Base-by-base conservation (phyloP, 202 grass and related monocot genomes). In the Zoysia matrella region DNA sequence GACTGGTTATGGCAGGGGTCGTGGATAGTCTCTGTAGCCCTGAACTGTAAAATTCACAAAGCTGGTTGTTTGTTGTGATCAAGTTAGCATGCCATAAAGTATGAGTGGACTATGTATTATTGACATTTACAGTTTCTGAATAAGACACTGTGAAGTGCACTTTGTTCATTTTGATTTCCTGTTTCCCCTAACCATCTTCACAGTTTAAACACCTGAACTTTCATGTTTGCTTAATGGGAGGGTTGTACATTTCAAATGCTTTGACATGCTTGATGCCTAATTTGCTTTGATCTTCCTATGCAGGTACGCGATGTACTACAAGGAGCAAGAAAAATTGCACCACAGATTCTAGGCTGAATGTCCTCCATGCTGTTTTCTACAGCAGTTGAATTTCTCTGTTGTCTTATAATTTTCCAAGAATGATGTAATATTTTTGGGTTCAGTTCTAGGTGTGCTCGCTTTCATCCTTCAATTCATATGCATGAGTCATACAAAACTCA, bases 281-380 rank as follows among this genome's bases (percentile, higher is more conserved):
- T 68, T 47, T 58, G 11, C 11, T 74, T 69, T 85, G 12, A 75
- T 90, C 16, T 71, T 5, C 44, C 39, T 48, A 40, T 81, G 69
- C 83, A 98, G 96, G 4, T 98, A 95, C 66, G 96, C 90, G 0
- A 90, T 90, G 85, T 92, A 88, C 71, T 98, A 95, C 70, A 80
- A 87, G 83, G 96, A 98, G 77, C 82, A 93, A 85, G 96, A 98
- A 85, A 98, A 98, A 80, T 75, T 98, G 54, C 79, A 82, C 67
- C 96, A 95, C 73, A 94, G 96, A 83, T 98, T 82, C 87, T 98
- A 45, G 88, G 77, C 9, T 36, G 1, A 57, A 51, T 48, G 16
- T 40, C n/a, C 45, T 52, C 16, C 9, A 63, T 50, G 18, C 45
- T 3, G 47, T 54, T 11, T 83, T 39, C 43, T 0, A 52, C 66